Evolutionary conservation across 179 eudicot genomes (phyloP), one percentile per base, ranked within the genome.

Genomic region (Spinacia oleracea): DNA sequence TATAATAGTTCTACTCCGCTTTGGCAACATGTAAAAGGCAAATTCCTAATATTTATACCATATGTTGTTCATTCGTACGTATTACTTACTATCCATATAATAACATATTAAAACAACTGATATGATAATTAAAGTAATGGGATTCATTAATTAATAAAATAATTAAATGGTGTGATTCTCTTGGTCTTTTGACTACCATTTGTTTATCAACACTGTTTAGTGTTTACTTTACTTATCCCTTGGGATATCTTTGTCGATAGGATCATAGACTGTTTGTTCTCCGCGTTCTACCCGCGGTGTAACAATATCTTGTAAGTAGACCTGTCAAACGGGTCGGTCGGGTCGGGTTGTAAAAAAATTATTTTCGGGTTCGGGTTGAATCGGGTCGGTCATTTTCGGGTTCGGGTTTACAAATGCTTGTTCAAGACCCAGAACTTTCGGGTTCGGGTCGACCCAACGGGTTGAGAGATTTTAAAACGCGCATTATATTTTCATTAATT

Each of bases 21-120:
- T 79, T 79, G 48, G 82, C 67, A 72, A 34, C 51, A 73, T 29
- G 64, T 48, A 73, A 73, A 63, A 74, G 56, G 55, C 77, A 63
- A 64, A 12, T 79, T 73, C 72, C 38, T 25, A 60, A 1, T 4
- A 34, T 34, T 4, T 23, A 64, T 7, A 20, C 46, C 71, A 42
- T 21, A 46, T 43, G 72, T 25, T 0, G 73, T 71, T 42, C 32
- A 18, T 43, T 21, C 38, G 34, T 73, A 50, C 40, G 1, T 38
- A 38, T 43, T 48, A 72, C 15, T 16, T 53, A 77, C 80, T 35
- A 42, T 6, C 25, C 63, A 25, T 27, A 1, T 23, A 14, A 5
- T 42, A 76, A 35, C n/a, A 42, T 48, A 59, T 3, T 12, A 67
- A 62, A 62, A 29, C 15, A 29, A 31, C 66, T 48, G 27, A 66